Base-by-base conservation (phyloP, 345 rosid genomes). In the Erysimum cheiranthoides region DNA sequence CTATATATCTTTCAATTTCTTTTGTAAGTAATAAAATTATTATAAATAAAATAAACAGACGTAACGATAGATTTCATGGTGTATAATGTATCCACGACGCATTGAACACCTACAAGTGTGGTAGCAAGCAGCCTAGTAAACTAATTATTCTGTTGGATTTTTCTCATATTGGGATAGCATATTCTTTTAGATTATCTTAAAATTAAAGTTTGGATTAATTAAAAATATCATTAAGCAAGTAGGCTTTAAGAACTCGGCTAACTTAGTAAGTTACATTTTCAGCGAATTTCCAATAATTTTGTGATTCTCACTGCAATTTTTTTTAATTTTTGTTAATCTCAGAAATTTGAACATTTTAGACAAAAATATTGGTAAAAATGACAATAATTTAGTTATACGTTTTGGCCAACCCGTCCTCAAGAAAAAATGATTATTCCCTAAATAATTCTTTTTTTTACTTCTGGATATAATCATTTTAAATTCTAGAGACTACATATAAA, bases 41-140 rank as follows among this genome's bases (percentile, higher is more conserved):
- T 0, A 8, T 57, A 16, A 56, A 14, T 30, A 59, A 18, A 36
- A 10, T 38, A 3, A 17, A 13, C 30, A 38, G 10, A 61, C 47
- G 17, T 61, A 61, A 39, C 34, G 1, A 38, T 59, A 17, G 65
- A 36, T 36, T 4, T 35, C 62, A 58, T 57, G 40, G 40, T 32
- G 42, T n/a, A n/a, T 32, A 9, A 18, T 16, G 8, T 35, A 59
- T 59, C 64, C 46, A 60, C 64, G 46, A 36, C 9, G 45, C 46
- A 38, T 61, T 18, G 45, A 18, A 61, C 66, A 61, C 11, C 47
- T 18, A 38, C 14, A 60, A 36, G 17, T 21, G 32, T 61, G n/a
- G 11, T 38, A 34, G 42, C 62, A 58, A 32, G 3, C 21, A 32
- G 36, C 36, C 12, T 34, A 52, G 8, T 52, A 30, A 30, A 54